A percentile compares a stretch with the other conserved stretches of the same genome.
Conservation (phyloP, 2,329 filamentous ascomycete species). For the Xylariaceae sp. region DNA sequence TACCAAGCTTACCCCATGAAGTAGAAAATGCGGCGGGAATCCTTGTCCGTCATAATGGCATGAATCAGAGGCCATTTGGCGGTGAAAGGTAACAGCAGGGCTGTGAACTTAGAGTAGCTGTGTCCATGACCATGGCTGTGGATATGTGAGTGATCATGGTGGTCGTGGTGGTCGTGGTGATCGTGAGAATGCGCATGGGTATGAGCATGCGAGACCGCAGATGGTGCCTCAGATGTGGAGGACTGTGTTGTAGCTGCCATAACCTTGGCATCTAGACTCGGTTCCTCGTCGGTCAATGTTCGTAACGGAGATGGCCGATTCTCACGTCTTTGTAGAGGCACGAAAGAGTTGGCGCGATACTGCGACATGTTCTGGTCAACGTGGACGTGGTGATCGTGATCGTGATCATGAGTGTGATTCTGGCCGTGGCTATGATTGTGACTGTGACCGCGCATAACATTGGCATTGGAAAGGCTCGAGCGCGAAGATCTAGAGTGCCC, state of each 20-base stretch:
- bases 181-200: slow-evolving; percentile 23
- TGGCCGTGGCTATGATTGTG: slow-evolving; percentile 27
- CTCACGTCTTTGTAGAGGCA: slow-evolving; percentile 28
- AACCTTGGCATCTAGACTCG: slow-evolving; percentile 16
- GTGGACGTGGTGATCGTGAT: slow-evolving; percentile 20
- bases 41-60: slow-evolving; percentile 82
- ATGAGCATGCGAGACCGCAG: slow-evolving; percentile 18
- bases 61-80: slow-evolving; percentile 74
- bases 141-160: slow-evolving; percentile 15
- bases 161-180: slow-evolving; percentile 15
- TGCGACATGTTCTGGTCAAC: slow-evolving; percentile 25
- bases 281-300: slow-evolving; percentile 22
- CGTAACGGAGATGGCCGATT: slow-evolving; percentile 29
- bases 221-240: neutral
- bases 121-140: slow-evolving; percentile 17
- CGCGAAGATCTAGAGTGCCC: slow-evolving; percentile 32
- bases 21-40: slow-evolving; percentile 93
- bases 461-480: slow-evolving; percentile 23
- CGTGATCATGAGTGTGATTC: slow-evolving; percentile 30
- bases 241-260: slow-evolving; percentile 2
- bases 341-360: slow-evolving; percentile 30
- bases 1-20: slow-evolving; percentile 72
- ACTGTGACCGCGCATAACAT: slow-evolving; percentile 22
- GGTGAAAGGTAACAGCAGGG: slow-evolving; percentile 64
- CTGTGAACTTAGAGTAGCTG: slow-evolving; percentile 65